Conservation (phyloP, 169 alveolate genomes). For the Plasmodium inui region DNA sequence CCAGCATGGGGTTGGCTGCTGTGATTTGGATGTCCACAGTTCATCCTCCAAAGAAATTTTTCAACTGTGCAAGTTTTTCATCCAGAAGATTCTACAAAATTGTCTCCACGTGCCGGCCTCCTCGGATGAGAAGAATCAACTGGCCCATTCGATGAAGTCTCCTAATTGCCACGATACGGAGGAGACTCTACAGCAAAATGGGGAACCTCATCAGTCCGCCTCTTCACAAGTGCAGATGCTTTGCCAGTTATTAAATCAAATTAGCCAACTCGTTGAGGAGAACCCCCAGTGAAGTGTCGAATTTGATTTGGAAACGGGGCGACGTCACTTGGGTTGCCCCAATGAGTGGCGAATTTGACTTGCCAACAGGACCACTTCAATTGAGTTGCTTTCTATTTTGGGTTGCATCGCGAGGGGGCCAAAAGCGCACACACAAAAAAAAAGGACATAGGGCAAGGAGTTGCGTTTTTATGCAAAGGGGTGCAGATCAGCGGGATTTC, state of each 20-base stretch:
- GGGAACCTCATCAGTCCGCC: background rate
- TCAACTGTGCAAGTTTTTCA: conserved; percentile 30
- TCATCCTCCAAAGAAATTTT: conserved; percentile 76
- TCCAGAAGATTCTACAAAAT: conserved; percentile 7
- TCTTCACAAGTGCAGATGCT: conserved; percentile 9
- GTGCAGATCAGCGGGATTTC: background rate
- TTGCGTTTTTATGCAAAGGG: background rate
- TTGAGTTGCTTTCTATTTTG: background rate
- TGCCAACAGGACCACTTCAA: no score
- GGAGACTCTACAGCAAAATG: background rate
- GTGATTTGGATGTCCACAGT: conserved; percentile 56
- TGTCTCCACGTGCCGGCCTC: background rate
- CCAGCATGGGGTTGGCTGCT: conserved; percentile 79
- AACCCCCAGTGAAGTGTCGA: background rate
- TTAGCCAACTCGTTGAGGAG: conserved; percentile 13
- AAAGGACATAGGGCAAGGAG: background rate
- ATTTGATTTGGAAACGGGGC: background rate
- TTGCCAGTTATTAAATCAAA: conserved; percentile 10
- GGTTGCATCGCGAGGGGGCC: background rate
- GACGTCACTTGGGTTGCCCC: background rate
- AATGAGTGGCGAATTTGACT: background rate
- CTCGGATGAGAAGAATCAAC: background rate
- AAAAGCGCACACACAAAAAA: background rate
- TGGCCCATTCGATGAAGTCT: background rate
- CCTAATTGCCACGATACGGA: background rate